These are phyloP conservation scores for Singerocomus rubriflavus DNA, from an alignment of 1,284 basidiomycete genomes.

Conservation along the genomic window DNA sequence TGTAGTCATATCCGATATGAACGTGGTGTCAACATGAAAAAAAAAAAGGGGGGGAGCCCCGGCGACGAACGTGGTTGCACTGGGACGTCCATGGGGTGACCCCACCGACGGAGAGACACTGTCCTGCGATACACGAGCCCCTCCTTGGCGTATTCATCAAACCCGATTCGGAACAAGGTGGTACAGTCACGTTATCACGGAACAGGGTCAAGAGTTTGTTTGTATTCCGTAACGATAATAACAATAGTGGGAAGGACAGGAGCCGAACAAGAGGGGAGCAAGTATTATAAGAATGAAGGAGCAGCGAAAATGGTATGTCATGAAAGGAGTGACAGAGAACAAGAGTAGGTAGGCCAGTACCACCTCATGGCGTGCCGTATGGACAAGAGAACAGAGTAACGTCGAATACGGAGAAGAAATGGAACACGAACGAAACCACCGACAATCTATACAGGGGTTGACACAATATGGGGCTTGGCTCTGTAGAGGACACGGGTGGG, in stretches of 20 bases:
- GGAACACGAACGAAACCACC: constrained; percentile 8
- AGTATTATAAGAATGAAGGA: constrained; percentile 11
- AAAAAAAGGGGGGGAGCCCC: too few relatives aligned
- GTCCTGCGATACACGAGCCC: background rate
- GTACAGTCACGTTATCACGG: background rate
- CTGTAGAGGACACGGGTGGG: background rate
- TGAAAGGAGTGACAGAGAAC: constrained; percentile 22
- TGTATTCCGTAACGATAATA: constrained; percentile 1
- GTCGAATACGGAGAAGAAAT: constrained; percentile 9
- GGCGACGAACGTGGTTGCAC: too few relatives aligned
- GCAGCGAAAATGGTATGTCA: constrained; percentile 5
- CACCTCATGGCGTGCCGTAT: constrained; percentile 16
- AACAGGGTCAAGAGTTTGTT: background rate
- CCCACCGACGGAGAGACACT: too few relatives aligned
- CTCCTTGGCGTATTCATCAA: background rate
- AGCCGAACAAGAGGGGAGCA: background rate
- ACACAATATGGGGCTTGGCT: background rate
- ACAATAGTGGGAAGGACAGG: background rate
- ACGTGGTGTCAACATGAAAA: too few relatives aligned
- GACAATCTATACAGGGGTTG: constrained; percentile 13
- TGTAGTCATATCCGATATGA: too few relatives aligned
- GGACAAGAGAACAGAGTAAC: constrained; percentile 3
- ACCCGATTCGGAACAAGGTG: background rate
- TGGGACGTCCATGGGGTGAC: too few relatives aligned
- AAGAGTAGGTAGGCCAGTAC: constrained; percentile 16